Evolutionary conservation across 768 basidiomycete genomes (phyloP).

Genomic region (Panaeolus papilionaceus): DNA sequence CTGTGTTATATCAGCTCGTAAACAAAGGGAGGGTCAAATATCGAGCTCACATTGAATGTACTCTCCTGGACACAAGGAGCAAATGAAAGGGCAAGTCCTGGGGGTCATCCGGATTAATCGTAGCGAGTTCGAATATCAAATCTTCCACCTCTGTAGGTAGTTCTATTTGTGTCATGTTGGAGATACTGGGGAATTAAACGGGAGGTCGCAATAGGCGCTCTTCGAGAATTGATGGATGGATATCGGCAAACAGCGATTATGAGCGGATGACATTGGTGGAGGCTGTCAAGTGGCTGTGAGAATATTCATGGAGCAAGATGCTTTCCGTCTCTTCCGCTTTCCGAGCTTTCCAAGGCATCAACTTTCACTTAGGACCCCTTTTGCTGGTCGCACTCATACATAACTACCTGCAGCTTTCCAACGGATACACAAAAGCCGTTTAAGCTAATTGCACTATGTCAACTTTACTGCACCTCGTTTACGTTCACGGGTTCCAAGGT

Average conservation of each 20-base stretch:
- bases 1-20: background rate
- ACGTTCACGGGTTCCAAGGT: slow-evolving; percentile 68
- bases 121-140: no score
- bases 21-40: no score
- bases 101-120: no score
- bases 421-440: background rate
- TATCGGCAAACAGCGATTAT: slow-evolving; percentile 3
- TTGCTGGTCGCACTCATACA: background rate
- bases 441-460: slow-evolving; percentile 22
- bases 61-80: no score
- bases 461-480: slow-evolving; percentile 55
- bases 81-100: no score
- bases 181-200: no score
- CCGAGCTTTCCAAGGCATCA: background rate
- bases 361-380: background rate
- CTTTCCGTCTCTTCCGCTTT: background rate
- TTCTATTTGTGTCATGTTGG: no score
- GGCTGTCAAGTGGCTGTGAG: slow-evolving; percentile 7
- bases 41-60: no score
- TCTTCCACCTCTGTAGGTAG: no score
- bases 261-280: background rate
- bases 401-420: background rate
- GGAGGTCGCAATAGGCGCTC: background rate
- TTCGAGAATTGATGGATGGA: background rate
- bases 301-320: background rate